Conservation (phyloP, 495 filamentous ascomycete genomes). For the Recurvomyces mirabilis region DNA sequence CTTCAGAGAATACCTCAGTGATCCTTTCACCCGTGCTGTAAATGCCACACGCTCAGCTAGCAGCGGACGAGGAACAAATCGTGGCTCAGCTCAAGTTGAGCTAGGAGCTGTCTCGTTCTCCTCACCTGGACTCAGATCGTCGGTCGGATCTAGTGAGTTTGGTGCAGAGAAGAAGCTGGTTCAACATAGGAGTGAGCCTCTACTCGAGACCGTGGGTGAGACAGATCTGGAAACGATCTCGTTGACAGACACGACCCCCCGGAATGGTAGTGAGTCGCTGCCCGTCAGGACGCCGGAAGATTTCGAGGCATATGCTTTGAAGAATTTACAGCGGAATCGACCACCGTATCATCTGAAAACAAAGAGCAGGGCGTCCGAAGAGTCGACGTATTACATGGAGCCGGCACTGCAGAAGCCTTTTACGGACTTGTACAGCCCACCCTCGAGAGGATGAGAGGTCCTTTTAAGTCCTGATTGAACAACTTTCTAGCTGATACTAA, state of each 20-base stretch:
- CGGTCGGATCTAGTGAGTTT: neutral
- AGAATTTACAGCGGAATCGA: slow-evolving; percentile 3
- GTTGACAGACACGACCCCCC: neutral
- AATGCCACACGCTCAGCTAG: neutral
- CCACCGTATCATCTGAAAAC: neutral
- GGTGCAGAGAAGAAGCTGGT: slow-evolving; percentile 8
- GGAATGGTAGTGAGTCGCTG: neutral
- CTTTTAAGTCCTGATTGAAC: too few species aligned
- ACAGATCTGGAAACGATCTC: neutral
- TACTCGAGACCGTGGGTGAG: slow-evolving; percentile 6
- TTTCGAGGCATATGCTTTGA: slow-evolving; percentile 5
- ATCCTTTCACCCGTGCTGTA: neutral
- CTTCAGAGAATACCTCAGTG: slow-evolving; percentile 23
- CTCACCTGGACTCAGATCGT: neutral
- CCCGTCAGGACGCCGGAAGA: slow-evolving; percentile 6
- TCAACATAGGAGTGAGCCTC: neutral
- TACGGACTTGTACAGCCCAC: slow-evolving; percentile 4
- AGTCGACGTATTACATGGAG: neutral
- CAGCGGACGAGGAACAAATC: neutral
- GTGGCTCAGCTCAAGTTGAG: neutral
- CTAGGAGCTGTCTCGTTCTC: neutral
- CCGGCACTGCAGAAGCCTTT: neutral
- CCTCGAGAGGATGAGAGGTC: neutral
- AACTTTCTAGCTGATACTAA: too few species aligned
- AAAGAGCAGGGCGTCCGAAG: neutral